A percentile compares a stretch with the other conserved stretches of the same genome.
Evolutionary conservation across 1,284 basidiomycete species (phyloP).

Genomic region (Heterobasidion parviporum): DNA sequence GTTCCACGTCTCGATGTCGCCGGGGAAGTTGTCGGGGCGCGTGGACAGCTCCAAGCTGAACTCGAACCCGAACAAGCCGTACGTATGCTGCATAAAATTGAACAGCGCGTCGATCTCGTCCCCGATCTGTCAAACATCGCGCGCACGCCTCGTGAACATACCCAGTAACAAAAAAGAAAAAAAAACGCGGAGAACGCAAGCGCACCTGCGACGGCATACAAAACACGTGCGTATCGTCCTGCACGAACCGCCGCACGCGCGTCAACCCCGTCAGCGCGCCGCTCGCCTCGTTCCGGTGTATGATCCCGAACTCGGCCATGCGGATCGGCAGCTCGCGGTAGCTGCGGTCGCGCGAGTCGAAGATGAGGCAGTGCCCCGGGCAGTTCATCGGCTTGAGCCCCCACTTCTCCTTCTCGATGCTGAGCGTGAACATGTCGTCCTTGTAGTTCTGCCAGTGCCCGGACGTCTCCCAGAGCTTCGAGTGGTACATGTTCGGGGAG

Average conservation of each 20-base stretch:
- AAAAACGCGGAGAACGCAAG: background rate
- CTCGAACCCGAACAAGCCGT: conserved; percentile 96
- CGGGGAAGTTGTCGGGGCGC: conserved; percentile 92
- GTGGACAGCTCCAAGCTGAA: conserved; percentile 96
- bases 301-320: conserved; percentile 97
- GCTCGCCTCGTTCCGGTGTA: conserved; percentile 95
- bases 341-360: conserved; percentile 88
- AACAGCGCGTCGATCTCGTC: conserved; percentile 85
- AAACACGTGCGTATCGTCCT: conserved; percentile 97
- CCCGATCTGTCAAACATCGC: conserved; percentile 52
- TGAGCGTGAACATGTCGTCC: conserved; percentile 95
- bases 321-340: conserved; percentile 96
- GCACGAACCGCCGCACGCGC: conserved; percentile 90
- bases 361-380: conserved; percentile 95
- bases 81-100: conserved; percentile 92
- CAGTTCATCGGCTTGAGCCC: conserved; percentile 99
- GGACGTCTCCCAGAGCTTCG: conserved; percentile 96
- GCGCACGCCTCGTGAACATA: background rate
- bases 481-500: conserved; percentile 96
- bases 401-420: conserved; percentile 94
- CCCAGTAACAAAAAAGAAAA: background rate
- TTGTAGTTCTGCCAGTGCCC: conserved; percentile 98
- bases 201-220: conserved; percentile 87
- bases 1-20: conserved; percentile 87
- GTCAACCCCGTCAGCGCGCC: conserved; percentile 93